Evolutionary conservation across 108 stramenopile species (phyloP), one percentile per base, ranked within the genome.

Genomic region (Stephanodiscus triporus): DNA sequence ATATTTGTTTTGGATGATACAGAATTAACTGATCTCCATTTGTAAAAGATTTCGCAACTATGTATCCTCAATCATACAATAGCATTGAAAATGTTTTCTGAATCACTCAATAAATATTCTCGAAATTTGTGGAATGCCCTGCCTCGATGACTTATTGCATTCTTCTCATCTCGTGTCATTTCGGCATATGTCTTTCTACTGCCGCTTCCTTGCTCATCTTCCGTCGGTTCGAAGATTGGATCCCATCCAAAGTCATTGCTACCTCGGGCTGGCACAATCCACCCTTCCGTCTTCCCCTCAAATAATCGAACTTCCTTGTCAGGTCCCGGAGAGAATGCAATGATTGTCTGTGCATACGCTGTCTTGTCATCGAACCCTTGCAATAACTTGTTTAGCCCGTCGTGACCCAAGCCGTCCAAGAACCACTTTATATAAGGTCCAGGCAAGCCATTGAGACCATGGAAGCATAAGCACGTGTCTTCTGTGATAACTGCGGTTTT

Each of bases 361-460:
- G 88, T 89, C 62, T 95, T 91, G 36, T 68, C 66, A n/a, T 81
- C 86, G 62, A 82, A 95, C 11, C 86, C 95, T 40, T 69, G 49
- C n/a, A 91, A 70, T 88, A 96, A 74, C 20, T 87, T 81, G 72
- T 89, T 89, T 24, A 98, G 77, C 9, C 95, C 95, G 22, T 95
- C 90, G 61, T 92, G 93, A 4, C 96, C 96, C 47, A 81, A 68
- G 61, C 79, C 88, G 10, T 97, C 89, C 30, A 96, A 82, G 72
- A 98, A 98, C 96, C 95, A 96, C 84, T 97, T 98, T 72, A 98
- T 96, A 74, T 98, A 98, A 0, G 95, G 90, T 0, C 97, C 96
- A 10, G 97, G 97, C 13, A 98, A 78, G 7, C 87, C 94, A 17
- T 84, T 77, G 43, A 98, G 81, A 16, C 91, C 93, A 69, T 89